A percentile compares a stretch with the other conserved stretches of the same genome.
Evolutionary conservation across 2,329 filamentous ascomycete genomes (phyloP).

Genomic region (Xylaria sp.): DNA sequence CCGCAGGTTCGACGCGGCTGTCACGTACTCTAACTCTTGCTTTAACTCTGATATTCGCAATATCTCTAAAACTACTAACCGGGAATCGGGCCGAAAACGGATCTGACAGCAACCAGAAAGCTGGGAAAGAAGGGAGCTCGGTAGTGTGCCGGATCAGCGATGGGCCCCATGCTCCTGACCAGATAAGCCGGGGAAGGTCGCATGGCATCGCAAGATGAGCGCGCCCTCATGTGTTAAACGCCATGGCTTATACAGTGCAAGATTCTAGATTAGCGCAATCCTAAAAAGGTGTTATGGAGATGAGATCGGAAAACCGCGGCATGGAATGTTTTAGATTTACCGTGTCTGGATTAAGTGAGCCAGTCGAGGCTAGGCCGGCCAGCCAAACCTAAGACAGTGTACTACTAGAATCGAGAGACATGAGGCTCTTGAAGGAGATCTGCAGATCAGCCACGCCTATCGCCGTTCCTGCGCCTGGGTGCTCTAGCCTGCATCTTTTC

Average conservation of each 20-base stretch:
- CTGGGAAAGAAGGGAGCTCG: conserved; percentile 24
- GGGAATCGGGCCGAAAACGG: conserved; percentile 28
- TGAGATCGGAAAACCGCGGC: background rate
- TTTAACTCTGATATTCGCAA: conserved; percentile 5
- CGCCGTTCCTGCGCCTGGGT: conserved; percentile 11
- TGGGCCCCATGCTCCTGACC: conserved; percentile 24
- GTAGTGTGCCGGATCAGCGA: conserved; percentile 28
- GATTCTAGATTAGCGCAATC: background rate
- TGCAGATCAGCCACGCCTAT: conserved; percentile 24
- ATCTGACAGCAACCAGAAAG: conserved; percentile 26
- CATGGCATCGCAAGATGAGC: conserved; percentile 12
- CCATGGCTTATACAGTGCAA: conserved; percentile 6
- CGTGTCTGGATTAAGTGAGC: background rate
- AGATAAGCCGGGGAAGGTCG: conserved; percentile 24
- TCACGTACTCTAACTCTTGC: conserved; percentile 7
- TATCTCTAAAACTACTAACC: background rate
- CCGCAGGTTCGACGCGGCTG: background rate
- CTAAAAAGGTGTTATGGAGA: background rate
- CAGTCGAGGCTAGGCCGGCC: background rate
- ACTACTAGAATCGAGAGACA: background rate
- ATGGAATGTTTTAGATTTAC: background rate
- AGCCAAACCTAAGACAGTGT: background rate
- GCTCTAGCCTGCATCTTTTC: conserved; percentile 1
- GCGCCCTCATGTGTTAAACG: conserved; percentile 8
- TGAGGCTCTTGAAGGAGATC: conserved; percentile 31